Evolutionary conservation across 148 eudicot species (phyloP).

Genomic region (Diospyros lotus): DNA sequence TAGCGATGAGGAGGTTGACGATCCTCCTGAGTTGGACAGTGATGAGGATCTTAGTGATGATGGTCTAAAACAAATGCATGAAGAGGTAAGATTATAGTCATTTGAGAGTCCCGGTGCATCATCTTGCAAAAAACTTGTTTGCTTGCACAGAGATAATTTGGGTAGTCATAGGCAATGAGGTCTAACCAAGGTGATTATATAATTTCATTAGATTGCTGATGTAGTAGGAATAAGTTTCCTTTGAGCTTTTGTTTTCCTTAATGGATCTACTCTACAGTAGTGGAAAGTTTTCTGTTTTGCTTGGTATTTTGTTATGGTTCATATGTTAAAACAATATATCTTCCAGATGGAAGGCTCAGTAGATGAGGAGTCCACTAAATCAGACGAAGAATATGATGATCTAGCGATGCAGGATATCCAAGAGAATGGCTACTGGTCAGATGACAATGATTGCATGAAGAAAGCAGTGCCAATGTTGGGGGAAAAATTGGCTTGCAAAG

Average conservation of each 20-base stretch:
- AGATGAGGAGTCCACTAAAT: conserved; percentile 82
- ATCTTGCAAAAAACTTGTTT: not conserved
- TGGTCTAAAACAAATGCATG: conserved; percentile 42
- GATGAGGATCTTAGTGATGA: conserved; percentile 78
- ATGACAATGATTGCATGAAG: conserved; percentile 30
- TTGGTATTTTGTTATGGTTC: not conserved
- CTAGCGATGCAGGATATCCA: conserved; percentile 75
- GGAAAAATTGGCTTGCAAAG: conserved; percentile 18
- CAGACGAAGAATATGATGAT: conserved; percentile 93
- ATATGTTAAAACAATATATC: not conserved
- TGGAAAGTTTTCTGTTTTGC: not conserved
- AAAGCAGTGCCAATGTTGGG: conserved; percentile 11
- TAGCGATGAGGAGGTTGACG: conserved; percentile 93
- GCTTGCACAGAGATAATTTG: not conserved
- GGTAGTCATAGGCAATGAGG: not conserved
- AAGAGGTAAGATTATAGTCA: conserved; percentile 53
- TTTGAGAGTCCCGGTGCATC: not conserved
- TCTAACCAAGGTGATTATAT: not conserved
- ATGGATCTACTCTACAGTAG: not conserved
- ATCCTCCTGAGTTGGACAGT: conserved; percentile 63
- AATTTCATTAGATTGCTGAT: not conserved
- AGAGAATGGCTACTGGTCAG: conserved; percentile 52
- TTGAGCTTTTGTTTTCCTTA: not conserved
- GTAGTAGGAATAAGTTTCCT: not conserved
- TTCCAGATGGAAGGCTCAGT: conserved; percentile 92